Evolutionary conservation across 768 basidiomycete genomes (phyloP), one percentile per base, ranked within the genome.

Genomic region (Nidularia sp.): DNA sequence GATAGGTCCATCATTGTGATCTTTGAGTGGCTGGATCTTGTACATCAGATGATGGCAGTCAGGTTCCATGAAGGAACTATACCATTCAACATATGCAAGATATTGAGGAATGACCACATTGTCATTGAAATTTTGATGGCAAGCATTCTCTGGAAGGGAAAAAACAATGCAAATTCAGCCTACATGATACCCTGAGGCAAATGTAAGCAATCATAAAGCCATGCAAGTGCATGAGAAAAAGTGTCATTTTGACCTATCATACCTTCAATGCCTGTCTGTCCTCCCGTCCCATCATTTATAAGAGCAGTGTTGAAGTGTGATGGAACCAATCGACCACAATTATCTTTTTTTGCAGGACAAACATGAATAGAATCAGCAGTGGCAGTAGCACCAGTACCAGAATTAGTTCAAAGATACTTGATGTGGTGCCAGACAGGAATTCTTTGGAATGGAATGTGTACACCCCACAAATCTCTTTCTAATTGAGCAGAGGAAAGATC

Each of bases 221-320:
- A 18, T 18, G 18, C 18, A 18, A 18, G 18, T 18, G 18, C 18
- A 18, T 18, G 18, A 18, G 18, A 18, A 18, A 18, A 18, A 18
- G 18, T 18, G 15, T 12, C 5, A 41, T 10, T 18, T 18, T 18
- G 18, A 18, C 18, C 18, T 18, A 18, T 18, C 18, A 18, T 18
- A 52, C 57, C 57, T 47, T 55, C 7, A 10, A 55, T 43, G 8
- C 57, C 57, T 2, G 10, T 8, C 3, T 47, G 45, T 2, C 33
- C 29, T 6, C 46, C 51, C 18, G 31, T 41, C n/a, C 47, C 52
- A 29, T 56, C 33, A 9, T 53, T 50, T 5, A 59, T 34, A 3
- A 59, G 29, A 5, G 50, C 50, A 1, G 51, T 73, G 52, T 77
- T 73, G 58, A 74, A 76, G 3, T 66, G 53, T 1, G 53, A 65